Evolutionary conservation across 2,329 filamentous ascomycete genomes (phyloP), one percentile per base, ranked within the genome.

Genomic region (Thelonectria olida): DNA sequence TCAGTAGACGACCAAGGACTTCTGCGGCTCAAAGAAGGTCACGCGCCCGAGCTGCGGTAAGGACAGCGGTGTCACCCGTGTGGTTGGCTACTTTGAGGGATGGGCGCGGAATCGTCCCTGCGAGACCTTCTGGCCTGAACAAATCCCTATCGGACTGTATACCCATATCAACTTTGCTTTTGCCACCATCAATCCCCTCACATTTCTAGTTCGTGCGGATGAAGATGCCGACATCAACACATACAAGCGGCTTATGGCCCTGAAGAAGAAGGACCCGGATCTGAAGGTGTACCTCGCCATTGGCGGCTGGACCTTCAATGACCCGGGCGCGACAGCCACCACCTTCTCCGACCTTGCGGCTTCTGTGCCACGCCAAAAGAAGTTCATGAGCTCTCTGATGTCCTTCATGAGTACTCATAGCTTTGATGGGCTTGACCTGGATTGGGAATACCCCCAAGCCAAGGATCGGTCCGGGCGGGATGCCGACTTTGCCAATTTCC

Each of bases 251-350:
- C 31, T 64, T 1, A 45, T 39, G 7, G 9, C 13, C 1, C 48
- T 80, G 1, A 80, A 81, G 63, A 20, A 57, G 2, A 50, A 48
- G 7, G 58, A 72, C n/a, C 64, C 65, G 0, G 60, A 55, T 2
- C 67, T 82, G 0, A 68, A 80, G 63, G 73, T 76, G 0, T 78
- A 70, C 63, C 73, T 83, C 27, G 72, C 76, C 4, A 61, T 83
- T 2, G 79, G 81, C 2, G 81, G 81, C 0, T 82, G 77, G 75
- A 68, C 74, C 2, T 78, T 81, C 50, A 79, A 73, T 50, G 77
- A 83, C 44, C 72, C 72, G 0, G 72, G 72, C 17, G 61, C 71
- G 1, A 72, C 65, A 1, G 60, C 59, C 4, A 72, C 60, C 0
- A 63, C 67, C 6, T 79, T 77, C 54, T 65, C 45, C 3, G 28